Conservation (phyloP, 176 grass and related monocot genomes). For the Bolboschoenus planiculmis region DNA sequence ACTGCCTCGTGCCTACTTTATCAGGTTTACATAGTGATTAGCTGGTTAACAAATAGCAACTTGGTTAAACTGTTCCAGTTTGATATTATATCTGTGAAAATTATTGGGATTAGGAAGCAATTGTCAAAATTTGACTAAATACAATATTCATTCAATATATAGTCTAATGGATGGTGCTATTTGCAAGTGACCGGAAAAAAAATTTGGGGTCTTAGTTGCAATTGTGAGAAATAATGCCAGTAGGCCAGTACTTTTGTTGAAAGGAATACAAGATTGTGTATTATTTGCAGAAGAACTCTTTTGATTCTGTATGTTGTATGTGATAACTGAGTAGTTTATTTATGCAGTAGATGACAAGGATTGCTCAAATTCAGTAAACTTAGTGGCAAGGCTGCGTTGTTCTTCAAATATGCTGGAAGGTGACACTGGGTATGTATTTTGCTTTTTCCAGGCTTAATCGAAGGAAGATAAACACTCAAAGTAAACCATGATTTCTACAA, state of each 20-base stretch:
- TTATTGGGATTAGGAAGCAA: background rate
- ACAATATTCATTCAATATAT: background rate
- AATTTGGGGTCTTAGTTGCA: background rate
- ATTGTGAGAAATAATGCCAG: too few relatives aligned
- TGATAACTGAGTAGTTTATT: background rate
- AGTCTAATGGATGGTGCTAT: background rate
- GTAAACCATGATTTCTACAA: slow-evolving; percentile 58
- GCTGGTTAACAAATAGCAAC: background rate
- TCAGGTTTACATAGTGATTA: background rate
- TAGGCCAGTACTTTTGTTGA: too few relatives aligned
- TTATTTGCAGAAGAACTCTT: background rate
- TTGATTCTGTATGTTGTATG: slow-evolving; percentile 3
- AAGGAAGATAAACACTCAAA: slow-evolving; percentile 52
- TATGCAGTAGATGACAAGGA: slow-evolving; percentile 26
- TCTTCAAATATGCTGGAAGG: slow-evolving; percentile 96
- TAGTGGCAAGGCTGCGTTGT: slow-evolving; percentile 53
- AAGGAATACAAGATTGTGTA: background rate
- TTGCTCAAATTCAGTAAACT: slow-evolving; percentile 26
- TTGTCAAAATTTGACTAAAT: background rate
- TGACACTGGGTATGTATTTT: slow-evolving; percentile 79
- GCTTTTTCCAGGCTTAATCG: background rate
- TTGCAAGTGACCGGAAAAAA: background rate
- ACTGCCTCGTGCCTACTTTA: background rate
- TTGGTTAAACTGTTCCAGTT: background rate
- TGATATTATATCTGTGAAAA: background rate